These are phyloP conservation scores for Stagonosporopsis vannaccii DNA, from an alignment of 2,329 filamentous ascomycete species.

Conservation along the genomic window DNA sequence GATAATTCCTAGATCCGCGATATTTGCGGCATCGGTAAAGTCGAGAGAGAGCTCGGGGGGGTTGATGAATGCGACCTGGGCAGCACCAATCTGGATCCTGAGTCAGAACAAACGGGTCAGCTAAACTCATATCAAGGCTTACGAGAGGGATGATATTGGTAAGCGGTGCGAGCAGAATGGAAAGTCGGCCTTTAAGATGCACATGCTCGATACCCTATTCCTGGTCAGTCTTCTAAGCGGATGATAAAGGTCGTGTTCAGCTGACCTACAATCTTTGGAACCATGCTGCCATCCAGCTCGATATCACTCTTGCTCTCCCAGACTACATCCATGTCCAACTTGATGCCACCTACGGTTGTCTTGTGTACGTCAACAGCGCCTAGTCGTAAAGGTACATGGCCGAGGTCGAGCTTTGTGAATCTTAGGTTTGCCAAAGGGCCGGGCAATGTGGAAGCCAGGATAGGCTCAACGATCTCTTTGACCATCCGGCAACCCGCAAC, in stretches of 20 bases:
- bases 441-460: constrained; percentile 57
- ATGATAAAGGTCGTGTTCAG: not conserved
- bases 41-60: constrained; percentile 55
- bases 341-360: constrained; percentile 55
- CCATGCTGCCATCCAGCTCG: constrained; percentile 55
- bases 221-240: not conserved
- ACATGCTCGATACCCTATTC: constrained; percentile 56
- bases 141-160: constrained; percentile 58
- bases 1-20: constrained; percentile 54
- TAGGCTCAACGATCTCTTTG: constrained; percentile 59
- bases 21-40: constrained; percentile 57
- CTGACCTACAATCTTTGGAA: constrained; percentile 52
- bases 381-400: constrained; percentile 51
- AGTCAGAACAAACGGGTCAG: constrained; percentile 12
- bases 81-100: constrained; percentile 54
- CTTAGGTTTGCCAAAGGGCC: constrained; percentile 53
- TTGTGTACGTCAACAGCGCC: constrained; percentile 56
- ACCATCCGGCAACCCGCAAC: constrained; percentile 54
- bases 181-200: constrained; percentile 55
- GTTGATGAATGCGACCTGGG: constrained; percentile 60
- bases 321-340: constrained; percentile 57
- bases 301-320: constrained; percentile 59
- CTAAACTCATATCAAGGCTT: constrained; percentile 26
- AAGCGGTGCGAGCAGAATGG: constrained; percentile 55
- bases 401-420: constrained; percentile 58